phyloP scores from a whole-genome alignment of 305 asterid species.

The Fraxinus sp. region DNA sequence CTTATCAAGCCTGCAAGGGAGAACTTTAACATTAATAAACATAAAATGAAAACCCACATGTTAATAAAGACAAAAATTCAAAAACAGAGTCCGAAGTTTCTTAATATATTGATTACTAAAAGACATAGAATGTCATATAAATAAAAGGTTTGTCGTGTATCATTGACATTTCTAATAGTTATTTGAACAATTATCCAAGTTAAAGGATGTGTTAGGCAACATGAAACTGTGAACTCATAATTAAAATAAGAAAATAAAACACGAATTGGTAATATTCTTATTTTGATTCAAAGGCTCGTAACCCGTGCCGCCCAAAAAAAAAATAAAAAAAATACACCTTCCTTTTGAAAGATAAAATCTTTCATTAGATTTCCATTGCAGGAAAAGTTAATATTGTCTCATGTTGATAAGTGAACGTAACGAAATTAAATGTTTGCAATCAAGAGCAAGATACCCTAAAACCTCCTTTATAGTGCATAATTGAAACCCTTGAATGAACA shows the following conservation, averaged over 20 bases:
- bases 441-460: not conserved
- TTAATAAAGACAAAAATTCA: not conserved
- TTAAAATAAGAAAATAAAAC: not conserved
- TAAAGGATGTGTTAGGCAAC: not conserved
- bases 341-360: not conserved
- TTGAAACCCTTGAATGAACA: not conserved
- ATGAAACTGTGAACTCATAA: not conserved
- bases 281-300: not conserved
- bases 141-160: not conserved
- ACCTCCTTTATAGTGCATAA: not conserved
- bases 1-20: conserved; percentile 75
- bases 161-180: not conserved
- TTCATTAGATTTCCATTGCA: not conserved
- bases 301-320: not conserved
- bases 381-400: not conserved
- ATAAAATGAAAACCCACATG: conserved; percentile 8
- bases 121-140: not conserved
- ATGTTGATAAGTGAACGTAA: not conserved
- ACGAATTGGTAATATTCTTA: not conserved
- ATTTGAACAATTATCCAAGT: not conserved
- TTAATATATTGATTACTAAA: not conserved
- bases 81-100: not conserved
- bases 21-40: conserved; percentile 22
- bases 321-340: not conserved
- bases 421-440: not conserved